These are phyloP conservation scores for Artemisia annua DNA, from an alignment of 129 eudicot species.

Conservation along the genomic window DNA sequence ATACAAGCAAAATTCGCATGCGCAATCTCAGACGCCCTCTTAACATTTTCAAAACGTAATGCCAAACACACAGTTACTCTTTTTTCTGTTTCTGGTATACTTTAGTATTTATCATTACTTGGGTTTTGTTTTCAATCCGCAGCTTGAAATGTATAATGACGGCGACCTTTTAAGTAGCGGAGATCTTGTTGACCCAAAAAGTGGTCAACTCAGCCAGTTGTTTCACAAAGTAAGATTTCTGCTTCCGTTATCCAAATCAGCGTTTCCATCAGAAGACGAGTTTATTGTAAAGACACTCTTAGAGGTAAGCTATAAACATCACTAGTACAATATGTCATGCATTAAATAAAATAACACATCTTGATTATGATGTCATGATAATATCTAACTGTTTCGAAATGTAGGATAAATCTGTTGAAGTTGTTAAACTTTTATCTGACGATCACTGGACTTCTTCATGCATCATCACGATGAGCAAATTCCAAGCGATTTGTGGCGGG, in stretches of 20 bases:
- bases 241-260: slow-evolving; percentile 31
- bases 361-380: slow-evolving; percentile 8
- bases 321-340: neutral
- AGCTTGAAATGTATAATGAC: slow-evolving; percentile 76
- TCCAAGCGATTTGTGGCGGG: slow-evolving; percentile 62
- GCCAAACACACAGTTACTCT: no score
- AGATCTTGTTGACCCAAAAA: slow-evolving; percentile 50
- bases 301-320: slow-evolving; percentile 37
- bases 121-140: slow-evolving; percentile 13
- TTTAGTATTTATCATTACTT: neutral
- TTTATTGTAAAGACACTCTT: slow-evolving; percentile 45
- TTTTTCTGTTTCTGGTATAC: neutral
- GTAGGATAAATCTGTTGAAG: slow-evolving; percentile 60
- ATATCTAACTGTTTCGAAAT: neutral
- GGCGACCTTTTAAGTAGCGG: slow-evolving; percentile 48
- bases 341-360: neutral
- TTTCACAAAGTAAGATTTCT: slow-evolving; percentile 46
- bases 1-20: no score
- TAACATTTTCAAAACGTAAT: neutral
- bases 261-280: slow-evolving; percentile 44
- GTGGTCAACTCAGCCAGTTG: slow-evolving; percentile 46
- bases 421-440: slow-evolving; percentile 51
- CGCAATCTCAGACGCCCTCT: neutral
- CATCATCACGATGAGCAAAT: slow-evolving; percentile 64
- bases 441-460: slow-evolving; percentile 78